Evolutionary conservation across 202 grass and related monocot species (phyloP), one percentile per base, ranked within the genome.

Genomic region (Zoysia matrella): DNA sequence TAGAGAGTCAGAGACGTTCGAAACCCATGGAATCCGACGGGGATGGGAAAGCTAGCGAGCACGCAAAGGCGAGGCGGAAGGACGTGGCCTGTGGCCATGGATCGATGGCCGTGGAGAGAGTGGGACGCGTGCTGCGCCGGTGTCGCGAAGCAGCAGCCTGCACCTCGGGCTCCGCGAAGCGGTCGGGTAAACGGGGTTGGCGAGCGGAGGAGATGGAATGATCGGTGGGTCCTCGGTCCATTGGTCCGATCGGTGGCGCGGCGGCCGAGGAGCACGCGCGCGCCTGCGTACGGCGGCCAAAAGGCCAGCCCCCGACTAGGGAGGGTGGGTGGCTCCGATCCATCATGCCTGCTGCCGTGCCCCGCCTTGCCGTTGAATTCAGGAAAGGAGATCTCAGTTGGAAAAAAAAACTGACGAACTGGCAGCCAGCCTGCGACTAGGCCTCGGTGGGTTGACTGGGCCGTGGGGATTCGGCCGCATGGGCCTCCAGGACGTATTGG

Each of bases 221-320:
- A 55, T 67, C 63, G 50, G 47, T 11, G 47, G 75, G 54, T 79
- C 76, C 30, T 36, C 30, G 50, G 63, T 45, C 62, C 47, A 36
- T 79, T 47, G 61, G 76, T 79, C n/a, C 54, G 53, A 78, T 67
- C 49, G 11, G 0, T 0, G 86, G 90, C 86, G 58, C 86, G 60
- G 30, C 0, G n/a, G 63, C 76, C 90, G 83, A 89, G 87, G 76
- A 75, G 90, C 90, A 92, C 87, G 90, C 86, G 85, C 73, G 74
- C 65, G 40, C 57, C 66, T 45, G 49, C 71, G 45, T 62, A 62
- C 64, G 60, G 74, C 40, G 54, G 52, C 67, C 66, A n/a, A 63
- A 79, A 74, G 30, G 6, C 55, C 14, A 15, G 42, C 39, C 14
- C 30, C 30, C 30, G 30, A 36, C 30, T 36, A 36, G 30, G 30